Base-by-base conservation (phyloP, 495 filamentous ascomycete species). In the Podospora australis region DNA sequence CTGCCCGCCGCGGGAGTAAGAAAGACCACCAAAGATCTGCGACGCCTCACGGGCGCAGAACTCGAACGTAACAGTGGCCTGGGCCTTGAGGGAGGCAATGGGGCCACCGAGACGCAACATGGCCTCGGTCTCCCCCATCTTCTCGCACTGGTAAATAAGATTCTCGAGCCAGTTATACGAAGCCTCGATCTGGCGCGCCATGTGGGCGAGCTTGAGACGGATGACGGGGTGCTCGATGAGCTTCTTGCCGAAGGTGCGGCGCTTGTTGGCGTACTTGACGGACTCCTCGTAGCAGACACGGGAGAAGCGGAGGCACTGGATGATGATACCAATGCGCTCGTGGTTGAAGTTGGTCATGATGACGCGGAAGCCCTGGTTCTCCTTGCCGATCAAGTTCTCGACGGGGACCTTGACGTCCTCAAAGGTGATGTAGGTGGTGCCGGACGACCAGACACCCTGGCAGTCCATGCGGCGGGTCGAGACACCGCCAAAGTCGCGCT, bases 341-440 rank as follows among this genome's bases (percentile, higher is more conserved):
- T 97, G 92, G 78, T 98, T 98, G 77, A 98, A 98, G 77, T 98
- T 98, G 49, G 89, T 94, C 89, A 96, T 94, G 72, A 94, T 86
- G 45, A 89, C 89, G 69, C 90, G 89, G 79, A 98, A 97, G n/a
- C 92, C 92, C 60, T 94, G 84, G 77, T 98, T 95, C 73, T 95
- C 87, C 70, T 95, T 96, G 69, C 92, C 91, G 52, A 98, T 84
- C 54, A 98, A 67, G 74, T 98, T 98, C 74, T 94, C 92, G 13
- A 97, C 92, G 13, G 92, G 92, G 2, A 98, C 92, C 72, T 96
- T 96, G 60, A 95, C 90, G 63, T 98, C 92, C 66, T 98, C 92
- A 52, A 96, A 97, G 35, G 90, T 95, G 64, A 98, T 81, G 67
- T 96, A 98, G 24, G 92, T 95, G 8, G 92, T 98, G 23, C 92